Conservation (phyloP, 2,329 filamentous ascomycete genomes). For the Colletotrichum sp. region DNA sequence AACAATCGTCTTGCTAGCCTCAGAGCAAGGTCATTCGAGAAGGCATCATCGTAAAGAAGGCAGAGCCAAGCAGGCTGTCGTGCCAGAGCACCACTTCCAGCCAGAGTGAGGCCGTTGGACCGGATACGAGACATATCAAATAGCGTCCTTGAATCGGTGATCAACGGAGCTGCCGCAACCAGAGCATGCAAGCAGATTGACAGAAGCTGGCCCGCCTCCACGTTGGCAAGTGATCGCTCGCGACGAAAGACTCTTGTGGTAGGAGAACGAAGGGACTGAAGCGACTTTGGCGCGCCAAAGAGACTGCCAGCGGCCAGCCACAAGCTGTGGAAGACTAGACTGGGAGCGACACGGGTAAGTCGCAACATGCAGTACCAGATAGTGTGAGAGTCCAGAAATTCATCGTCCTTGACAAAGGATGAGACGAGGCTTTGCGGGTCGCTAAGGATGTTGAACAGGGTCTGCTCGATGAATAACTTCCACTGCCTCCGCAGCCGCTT, state of each 20-base stretch:
- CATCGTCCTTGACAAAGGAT: conserved; percentile 61
- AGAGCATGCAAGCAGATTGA: conserved; percentile 68
- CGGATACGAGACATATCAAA: conserved; percentile 66
- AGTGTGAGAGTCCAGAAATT: conserved; percentile 63
- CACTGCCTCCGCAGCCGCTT: conserved; percentile 50
- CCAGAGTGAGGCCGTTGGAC: conserved; percentile 56
- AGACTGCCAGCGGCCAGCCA: conserved; percentile 66
- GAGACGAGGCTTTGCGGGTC: conserved; percentile 57
- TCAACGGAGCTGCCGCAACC: conserved; percentile 60
- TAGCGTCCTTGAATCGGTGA: conserved; percentile 51
- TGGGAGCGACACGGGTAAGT: conserved; percentile 61
- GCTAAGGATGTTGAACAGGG: conserved; percentile 67
- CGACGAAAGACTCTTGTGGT: conserved; percentile 40
- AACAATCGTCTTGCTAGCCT: conserved; percentile 64
- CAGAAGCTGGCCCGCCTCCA: conserved; percentile 57
- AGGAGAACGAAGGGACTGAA: conserved; percentile 45
- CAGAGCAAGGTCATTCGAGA: conserved; percentile 64
- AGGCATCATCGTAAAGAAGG: conserved; percentile 66
- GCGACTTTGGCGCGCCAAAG: conserved; percentile 57
- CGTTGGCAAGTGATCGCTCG: conserved; percentile 45
- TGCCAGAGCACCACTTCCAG: conserved; percentile 49
- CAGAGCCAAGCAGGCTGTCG: conserved; percentile 55
- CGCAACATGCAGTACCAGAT: conserved; percentile 68
- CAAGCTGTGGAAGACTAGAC: conserved; percentile 66
- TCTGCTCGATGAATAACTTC: conserved; percentile 67